Conservation (phyloP, 352 stramenopile genomes). For the Pythium rhizo-oryzae region DNA sequence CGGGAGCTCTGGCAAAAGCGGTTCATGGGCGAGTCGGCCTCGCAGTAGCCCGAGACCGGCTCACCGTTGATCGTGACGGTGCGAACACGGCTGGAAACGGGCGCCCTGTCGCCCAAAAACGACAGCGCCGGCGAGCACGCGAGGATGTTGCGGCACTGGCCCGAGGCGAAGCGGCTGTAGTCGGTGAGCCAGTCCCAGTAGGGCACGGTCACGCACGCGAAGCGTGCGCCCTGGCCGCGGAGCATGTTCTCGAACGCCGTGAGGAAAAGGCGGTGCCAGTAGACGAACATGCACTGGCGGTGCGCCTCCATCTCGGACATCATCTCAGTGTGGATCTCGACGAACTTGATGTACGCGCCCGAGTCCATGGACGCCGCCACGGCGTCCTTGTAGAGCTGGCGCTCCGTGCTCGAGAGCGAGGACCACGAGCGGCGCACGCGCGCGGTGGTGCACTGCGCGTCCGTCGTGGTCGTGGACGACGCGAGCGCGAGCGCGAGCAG, state of each 20-base stretch:
- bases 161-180: constrained; percentile 38
- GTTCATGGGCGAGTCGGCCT: constrained; percentile 37
- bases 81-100: constrained; percentile 3
- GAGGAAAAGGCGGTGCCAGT: constrained; percentile 78
- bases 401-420: constrained; percentile 22
- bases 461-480: neutral
- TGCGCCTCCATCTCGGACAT: constrained; percentile 37
- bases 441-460: neutral
- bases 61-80: constrained; percentile 47
- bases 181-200: constrained; percentile 81
- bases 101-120: constrained; percentile 39
- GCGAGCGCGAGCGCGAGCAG: constrained; percentile 8
- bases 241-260: constrained; percentile 85
- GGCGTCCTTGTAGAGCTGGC: constrained; percentile 34
- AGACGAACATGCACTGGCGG: constrained; percentile 76
- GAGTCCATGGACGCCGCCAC: constrained; percentile 37
- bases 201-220: constrained; percentile 72
- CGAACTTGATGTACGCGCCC: constrained; percentile 35
- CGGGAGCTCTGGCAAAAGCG: constrained; percentile 55
- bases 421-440: constrained; percentile 28
- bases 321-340: constrained; percentile 38
- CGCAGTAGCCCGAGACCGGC: constrained; percentile 41
- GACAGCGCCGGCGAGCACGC: constrained; percentile 46
- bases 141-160: constrained; percentile 46
- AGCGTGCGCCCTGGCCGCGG: constrained; percentile 48